Conservation (phyloP, 1,139 yeast species). For the Hyphopichia pseudoburtonii region DNA sequence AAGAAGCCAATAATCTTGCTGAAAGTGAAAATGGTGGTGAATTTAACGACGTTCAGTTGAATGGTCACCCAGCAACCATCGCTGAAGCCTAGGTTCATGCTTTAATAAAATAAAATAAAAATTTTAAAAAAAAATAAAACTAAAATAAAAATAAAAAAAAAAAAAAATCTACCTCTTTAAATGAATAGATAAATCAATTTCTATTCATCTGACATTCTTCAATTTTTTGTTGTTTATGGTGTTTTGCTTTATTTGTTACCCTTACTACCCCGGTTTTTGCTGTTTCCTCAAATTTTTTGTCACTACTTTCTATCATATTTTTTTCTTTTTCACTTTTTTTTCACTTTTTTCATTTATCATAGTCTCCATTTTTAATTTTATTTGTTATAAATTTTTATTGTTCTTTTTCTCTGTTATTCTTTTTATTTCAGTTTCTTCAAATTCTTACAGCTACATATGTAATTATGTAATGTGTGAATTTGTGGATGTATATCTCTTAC, state of each 20-base stretch:
- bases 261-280: background rate
- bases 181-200: too few species aligned
- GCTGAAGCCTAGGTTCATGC: constrained; percentile 6
- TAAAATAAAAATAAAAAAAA: background rate
- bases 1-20: constrained; percentile 24
- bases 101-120: background rate
- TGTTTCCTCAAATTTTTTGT: background rate
- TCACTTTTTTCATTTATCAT: too few species aligned
- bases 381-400: too few species aligned
- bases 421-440: too few species aligned
- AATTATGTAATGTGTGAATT: too few species aligned
- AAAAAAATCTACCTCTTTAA: too few species aligned
- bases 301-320: background rate
- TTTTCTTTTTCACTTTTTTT: background rate
- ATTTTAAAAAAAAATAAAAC: background rate
- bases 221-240: too few species aligned
- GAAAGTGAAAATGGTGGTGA: constrained; percentile 14
- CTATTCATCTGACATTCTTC: background rate
- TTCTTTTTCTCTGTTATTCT: too few species aligned
- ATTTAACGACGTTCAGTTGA: constrained; percentile 7
- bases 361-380: too few species aligned
- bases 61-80: constrained; percentile 9
- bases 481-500: too few species aligned
- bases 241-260: background rate
- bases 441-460: too few species aligned